Conservation (phyloP, 345 rosid genomes). For the sweet orange (Citrus sinensis) region DNA sequence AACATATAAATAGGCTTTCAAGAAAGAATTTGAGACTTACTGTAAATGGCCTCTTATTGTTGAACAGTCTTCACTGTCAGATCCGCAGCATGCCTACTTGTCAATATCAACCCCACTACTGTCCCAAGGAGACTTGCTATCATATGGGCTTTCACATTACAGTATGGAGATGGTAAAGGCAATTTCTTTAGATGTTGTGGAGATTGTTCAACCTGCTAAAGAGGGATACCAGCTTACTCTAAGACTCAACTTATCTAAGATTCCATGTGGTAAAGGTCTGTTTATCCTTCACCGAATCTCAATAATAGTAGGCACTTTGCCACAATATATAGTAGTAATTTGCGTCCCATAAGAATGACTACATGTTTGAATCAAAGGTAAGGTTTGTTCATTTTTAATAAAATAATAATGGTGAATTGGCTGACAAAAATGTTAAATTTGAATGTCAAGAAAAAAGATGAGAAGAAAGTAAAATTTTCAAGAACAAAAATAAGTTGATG, state of each 20-base stretch:
- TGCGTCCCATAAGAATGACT: not conserved
- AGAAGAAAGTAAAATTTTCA: no score
- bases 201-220: conserved; percentile 67
- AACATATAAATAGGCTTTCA: not conserved
- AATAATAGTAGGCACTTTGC: not conserved
- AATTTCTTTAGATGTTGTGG: conserved; percentile 48
- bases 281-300: conserved; percentile 4
- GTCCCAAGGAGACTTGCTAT: conserved; percentile 38
- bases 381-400: not conserved
- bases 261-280: conserved; percentile 65
- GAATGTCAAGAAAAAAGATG: not conserved
- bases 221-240: conserved; percentile 89
- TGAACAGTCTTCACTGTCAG: conserved; percentile 58
- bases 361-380: not conserved
- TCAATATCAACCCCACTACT: conserved; percentile 63
- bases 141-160: conserved; percentile 42
- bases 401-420: not conserved
- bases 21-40: not conserved
- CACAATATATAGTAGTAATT: not conserved
- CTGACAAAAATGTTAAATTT: not conserved
- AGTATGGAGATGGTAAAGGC: conserved; percentile 42
- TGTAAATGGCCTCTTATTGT: not conserved
- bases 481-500: not conserved
- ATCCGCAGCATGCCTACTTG: conserved; percentile 44
- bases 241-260: conserved; percentile 47